These are phyloP conservation scores for Diutina siamensis DNA, from an alignment of 1,139 yeast species.

Conservation along the genomic window DNA sequence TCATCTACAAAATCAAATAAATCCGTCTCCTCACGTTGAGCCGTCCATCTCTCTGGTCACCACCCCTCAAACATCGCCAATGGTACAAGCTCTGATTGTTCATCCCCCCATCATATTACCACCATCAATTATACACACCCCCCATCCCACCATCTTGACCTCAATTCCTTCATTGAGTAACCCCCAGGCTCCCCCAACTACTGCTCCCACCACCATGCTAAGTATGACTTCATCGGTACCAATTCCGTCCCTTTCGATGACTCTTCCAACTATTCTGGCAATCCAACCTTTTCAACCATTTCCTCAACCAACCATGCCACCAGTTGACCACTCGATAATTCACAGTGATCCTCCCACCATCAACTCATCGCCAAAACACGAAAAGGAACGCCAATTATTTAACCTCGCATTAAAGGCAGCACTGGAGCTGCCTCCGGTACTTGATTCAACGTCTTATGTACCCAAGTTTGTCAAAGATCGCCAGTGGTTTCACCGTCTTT, in stretches of 20 bases:
- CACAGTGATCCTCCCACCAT: not conserved
- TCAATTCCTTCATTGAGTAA: no score
- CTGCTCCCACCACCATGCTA: no score
- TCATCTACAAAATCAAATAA: no score
- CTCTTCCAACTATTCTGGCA: no score
- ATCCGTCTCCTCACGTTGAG: not conserved
- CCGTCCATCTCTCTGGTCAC: not conserved
- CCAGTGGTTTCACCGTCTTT: slow-evolving; percentile 29
- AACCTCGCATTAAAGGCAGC: not conserved
- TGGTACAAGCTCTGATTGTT: not conserved
- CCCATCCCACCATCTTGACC: no score
- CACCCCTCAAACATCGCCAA: not conserved
- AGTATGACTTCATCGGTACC: no score
- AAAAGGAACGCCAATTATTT: not conserved
- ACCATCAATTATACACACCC: no score
- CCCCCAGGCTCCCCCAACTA: no score
- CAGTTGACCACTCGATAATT: not conserved
- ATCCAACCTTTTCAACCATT: no score
- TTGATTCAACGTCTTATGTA: slow-evolving; percentile 10
- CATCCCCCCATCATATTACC: not conserved
- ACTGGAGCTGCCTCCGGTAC: not conserved
- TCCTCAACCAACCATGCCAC: not conserved
- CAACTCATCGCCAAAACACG: not conserved
- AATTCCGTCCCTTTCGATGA: no score
- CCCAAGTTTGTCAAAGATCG: slow-evolving; percentile 27